Evolutionary conservation across 2,329 filamentous ascomycete species (phyloP).

Genomic region (Talaromyces verruculosus): DNA sequence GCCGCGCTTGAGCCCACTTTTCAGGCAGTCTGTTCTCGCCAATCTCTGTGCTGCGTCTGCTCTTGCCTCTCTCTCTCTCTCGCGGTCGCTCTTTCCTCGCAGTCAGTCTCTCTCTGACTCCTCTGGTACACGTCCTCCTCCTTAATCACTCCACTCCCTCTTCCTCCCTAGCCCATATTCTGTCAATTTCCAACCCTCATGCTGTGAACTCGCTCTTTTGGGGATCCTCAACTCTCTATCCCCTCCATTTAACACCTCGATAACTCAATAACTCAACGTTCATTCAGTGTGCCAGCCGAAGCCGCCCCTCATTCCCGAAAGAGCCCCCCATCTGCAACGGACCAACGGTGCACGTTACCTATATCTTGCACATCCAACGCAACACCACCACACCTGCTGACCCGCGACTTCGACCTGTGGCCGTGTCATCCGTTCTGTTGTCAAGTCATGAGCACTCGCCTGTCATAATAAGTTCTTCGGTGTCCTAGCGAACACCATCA

Average conservation of each 20-base stretch:
- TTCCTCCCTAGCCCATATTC: background rate
- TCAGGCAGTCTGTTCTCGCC: slow-evolving; percentile 1
- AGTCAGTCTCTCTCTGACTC: background rate
- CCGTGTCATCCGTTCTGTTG: background rate
- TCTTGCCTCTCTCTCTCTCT: background rate
- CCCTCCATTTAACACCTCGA: background rate
- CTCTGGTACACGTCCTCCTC: background rate
- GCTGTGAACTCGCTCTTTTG: slow-evolving; percentile 6
- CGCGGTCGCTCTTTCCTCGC: background rate
- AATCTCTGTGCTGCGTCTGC: background rate
- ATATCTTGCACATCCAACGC: slow-evolving; percentile 1
- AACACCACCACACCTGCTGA: slow-evolving; percentile 10
- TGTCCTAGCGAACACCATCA: background rate
- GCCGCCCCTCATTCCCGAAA: slow-evolving; percentile 16
- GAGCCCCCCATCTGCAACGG: slow-evolving; percentile 10
- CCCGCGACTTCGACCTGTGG: background rate
- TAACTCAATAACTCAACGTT: background rate
- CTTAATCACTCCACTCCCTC: background rate
- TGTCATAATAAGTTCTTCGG: background rate
- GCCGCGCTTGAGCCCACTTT: slow-evolving; percentile 14
- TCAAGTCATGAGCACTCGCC: slow-evolving; percentile 16
- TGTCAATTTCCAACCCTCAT: background rate
- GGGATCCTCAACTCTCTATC: background rate
- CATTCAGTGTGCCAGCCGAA: slow-evolving; percentile 8
- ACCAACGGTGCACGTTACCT: slow-evolving; percentile 11